A percentile compares a stretch with the other conserved stretches of the same genome.
Evolutionary conservation across 495 filamentous ascomycete species (phyloP).

Genomic region (Astrothelium macrocarpum): DNA sequence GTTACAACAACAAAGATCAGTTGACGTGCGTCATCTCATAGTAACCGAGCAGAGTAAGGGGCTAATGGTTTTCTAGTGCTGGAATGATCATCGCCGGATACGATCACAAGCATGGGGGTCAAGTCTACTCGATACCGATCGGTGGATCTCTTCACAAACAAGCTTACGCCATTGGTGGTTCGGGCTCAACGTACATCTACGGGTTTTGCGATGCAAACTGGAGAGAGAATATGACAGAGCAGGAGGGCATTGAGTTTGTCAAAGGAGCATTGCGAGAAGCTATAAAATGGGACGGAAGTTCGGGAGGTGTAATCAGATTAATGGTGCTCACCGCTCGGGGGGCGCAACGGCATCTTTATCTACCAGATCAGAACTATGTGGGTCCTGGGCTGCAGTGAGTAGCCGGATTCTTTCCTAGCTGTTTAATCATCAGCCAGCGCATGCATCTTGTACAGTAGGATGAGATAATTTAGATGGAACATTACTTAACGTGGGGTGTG

Average conservation of each 20-base stretch:
- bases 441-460: background rate
- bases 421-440: background rate
- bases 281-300: conserved; percentile 98
- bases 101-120: conserved; percentile 84
- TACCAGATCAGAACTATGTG: conserved; percentile 73
- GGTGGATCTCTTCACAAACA: conserved; percentile 98
- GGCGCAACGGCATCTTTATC: conserved; percentile 80
- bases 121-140: conserved; percentile 93
- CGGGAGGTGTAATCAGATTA: conserved; percentile 94
- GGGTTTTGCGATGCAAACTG: conserved; percentile 96
- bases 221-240: conserved; percentile 90
- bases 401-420: background rate
- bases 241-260: conserved; percentile 86
- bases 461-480: background rate
- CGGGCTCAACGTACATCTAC: conserved; percentile 97
- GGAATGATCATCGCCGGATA: conserved; percentile 97
- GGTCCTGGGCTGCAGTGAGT: conserved; percentile 38
- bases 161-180: conserved; percentile 89
- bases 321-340: conserved; percentile 85
- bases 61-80: conserved; percentile 46
- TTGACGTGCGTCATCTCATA: conserved; percentile 50
- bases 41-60: background rate
- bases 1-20: conserved; percentile 92
- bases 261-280: conserved; percentile 83
- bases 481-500: background rate